A percentile compares a stretch with the other conserved stretches of the same genome.
phyloP scores from a whole-genome alignment of 23 red algal species.

The Gracilaria vermiculophylla region DNA sequence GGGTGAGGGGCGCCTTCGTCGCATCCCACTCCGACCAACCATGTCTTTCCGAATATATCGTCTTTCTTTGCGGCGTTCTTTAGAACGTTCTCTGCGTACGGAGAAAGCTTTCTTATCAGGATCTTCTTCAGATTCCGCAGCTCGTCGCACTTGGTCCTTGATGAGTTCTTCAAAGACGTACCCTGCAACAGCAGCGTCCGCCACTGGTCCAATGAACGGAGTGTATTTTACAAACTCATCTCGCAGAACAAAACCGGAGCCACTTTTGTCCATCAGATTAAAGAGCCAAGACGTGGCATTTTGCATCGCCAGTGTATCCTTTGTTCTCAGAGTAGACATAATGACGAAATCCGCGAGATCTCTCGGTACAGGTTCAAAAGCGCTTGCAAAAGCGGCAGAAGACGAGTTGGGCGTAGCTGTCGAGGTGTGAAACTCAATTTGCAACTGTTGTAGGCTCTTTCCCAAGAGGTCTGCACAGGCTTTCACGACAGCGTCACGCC shows the following conservation, averaged over 20 bases:
- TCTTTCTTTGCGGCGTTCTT: not conserved
- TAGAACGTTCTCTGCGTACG: not conserved
- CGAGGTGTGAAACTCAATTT: constrained; percentile 16
- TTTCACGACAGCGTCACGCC: constrained; percentile 68
- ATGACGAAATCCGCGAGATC: constrained; percentile 85
- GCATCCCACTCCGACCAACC: not conserved
- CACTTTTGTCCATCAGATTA: constrained; percentile 87
- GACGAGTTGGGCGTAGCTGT: not conserved
- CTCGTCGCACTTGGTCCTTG: constrained; percentile 18
- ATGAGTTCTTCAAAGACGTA: constrained; percentile 59
- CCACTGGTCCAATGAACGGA: constrained; percentile 68
- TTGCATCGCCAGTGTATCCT: constrained; percentile 69
- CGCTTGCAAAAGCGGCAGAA: not conserved
- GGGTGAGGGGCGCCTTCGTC: not conserved
- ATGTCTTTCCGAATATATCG: not conserved
- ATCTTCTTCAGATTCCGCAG: not conserved
- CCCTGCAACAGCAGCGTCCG: constrained; percentile 72
- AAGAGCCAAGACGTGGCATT: constrained; percentile 83
- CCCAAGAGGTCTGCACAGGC: constrained; percentile 67
- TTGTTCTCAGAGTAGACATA: constrained; percentile 68
- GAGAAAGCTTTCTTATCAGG: not conserved
- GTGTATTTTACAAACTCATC: constrained; percentile 76
- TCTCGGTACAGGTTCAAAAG: constrained; percentile 42
- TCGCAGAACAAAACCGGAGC: constrained; percentile 62
- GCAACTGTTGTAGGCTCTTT: constrained; percentile 41